These are phyloP conservation scores for Zizania palustris DNA, from an alignment of 202 grass and related monocot species.

Conservation along the genomic window DNA sequence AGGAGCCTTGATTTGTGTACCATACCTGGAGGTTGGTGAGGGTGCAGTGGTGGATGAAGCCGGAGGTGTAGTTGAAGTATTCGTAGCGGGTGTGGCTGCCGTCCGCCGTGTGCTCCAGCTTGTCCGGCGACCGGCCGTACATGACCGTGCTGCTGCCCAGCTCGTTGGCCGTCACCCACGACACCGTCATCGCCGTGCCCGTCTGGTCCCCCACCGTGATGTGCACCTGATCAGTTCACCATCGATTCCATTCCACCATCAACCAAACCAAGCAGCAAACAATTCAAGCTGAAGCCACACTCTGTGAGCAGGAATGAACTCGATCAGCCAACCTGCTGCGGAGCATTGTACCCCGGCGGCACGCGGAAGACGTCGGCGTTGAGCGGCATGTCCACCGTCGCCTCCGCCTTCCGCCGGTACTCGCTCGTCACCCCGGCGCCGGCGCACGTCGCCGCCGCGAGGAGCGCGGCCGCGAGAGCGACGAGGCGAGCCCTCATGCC, in stretches of 20 bases:
- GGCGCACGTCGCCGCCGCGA: constrained; percentile 6
- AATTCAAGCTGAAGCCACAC: too few relatives aligned
- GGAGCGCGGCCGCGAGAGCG: neutral
- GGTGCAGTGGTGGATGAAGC: constrained; percentile 80
- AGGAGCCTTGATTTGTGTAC: neutral
- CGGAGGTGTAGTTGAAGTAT: constrained; percentile 93
- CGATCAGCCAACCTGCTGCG: constrained; percentile 70
- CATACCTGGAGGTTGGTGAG: constrained; percentile 64
- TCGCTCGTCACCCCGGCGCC: constrained; percentile 58
- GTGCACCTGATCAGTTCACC: constrained; percentile 47
- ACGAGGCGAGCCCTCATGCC: neutral
- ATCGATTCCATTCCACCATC: too few relatives aligned
- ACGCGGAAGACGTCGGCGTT: constrained; percentile 79
- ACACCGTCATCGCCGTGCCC: constrained; percentile 58
- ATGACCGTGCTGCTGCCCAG: constrained; percentile 48
- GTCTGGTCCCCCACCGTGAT: constrained; percentile 65
- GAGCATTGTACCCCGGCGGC: constrained; percentile 74
- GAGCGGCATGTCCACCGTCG: constrained; percentile 77
- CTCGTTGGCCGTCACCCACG: constrained; percentile 64
- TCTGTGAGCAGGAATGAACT: too few relatives aligned
- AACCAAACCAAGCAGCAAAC: too few relatives aligned
- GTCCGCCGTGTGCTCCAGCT: constrained; percentile 35
- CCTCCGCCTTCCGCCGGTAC: constrained; percentile 59
- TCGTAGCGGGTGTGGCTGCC: constrained; percentile 58
- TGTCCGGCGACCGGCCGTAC: constrained; percentile 52